A percentile compares a stretch with the other conserved stretches of the same genome.
Evolutionary conservation across 2,329 filamentous ascomycete species (phyloP).

Genomic region (Fusarium tupiense): DNA sequence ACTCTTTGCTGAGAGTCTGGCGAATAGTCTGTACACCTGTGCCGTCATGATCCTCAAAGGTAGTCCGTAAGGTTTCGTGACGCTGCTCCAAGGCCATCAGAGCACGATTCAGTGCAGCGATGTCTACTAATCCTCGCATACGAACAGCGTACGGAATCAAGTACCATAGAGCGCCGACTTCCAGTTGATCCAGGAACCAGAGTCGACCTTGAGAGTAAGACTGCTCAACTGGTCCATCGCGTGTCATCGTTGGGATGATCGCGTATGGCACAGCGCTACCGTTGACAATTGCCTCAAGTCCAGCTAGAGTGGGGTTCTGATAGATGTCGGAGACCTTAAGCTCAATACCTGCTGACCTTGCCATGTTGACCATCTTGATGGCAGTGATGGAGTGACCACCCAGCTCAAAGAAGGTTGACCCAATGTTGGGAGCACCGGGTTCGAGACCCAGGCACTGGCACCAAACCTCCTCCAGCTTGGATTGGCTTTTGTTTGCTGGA

Average conservation of each 20-base stretch:
- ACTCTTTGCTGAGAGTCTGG: neutral
- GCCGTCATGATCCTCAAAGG: neutral
- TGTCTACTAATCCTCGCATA: neutral
- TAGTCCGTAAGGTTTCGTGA: neutral
- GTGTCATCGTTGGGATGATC: neutral
- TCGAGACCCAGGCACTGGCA: neutral
- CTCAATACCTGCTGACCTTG: neutral
- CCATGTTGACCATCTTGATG: conserved; percentile 17
- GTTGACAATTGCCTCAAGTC: neutral
- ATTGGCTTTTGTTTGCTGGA: rapidly evolving
- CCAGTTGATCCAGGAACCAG: conserved; percentile 15
- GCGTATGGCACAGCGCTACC: neutral
- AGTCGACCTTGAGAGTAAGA: conserved; percentile 8
- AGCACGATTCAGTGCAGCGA: neutral
- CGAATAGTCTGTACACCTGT: neutral
- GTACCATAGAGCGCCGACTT: conserved; percentile 5
- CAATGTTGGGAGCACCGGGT: neutral
- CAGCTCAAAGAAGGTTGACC: neutral
- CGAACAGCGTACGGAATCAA: neutral
- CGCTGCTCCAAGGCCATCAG: neutral
- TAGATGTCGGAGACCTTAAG: conserved; percentile 9
- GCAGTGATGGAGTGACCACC: conserved; percentile 9
- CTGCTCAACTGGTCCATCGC: neutral
- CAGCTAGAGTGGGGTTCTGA: neutral
- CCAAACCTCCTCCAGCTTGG: neutral